Evolutionary conservation across 164 flowering plant genomes (phyloP), one percentile per base, ranked within the genome.

Genomic region (Amborella trichopoda): DNA sequence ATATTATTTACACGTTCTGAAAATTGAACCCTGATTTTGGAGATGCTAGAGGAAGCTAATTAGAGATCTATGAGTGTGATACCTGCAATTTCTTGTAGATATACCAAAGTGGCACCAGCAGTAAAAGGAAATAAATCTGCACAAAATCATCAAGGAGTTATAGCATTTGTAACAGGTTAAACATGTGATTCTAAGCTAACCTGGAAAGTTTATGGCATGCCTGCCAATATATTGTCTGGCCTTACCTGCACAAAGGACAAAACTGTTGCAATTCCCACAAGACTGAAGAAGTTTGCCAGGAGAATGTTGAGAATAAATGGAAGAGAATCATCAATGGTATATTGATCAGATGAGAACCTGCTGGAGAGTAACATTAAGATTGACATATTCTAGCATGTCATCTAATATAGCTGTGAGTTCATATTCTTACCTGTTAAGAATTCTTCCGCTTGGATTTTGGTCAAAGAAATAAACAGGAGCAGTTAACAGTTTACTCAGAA

Each of bases 301-400:
- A 90, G 91, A 61, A 90, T 86, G 71, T 90, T 90, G 65, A 86
- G 83, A 62, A 90, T 86, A 62, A 90, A 90, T 10, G 98, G 98
- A 61, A 90, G 95, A 45, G 95, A 79, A 66, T 90, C 98, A 63
- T 90, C 98, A 54, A 90, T 83, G 14, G 81, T 78, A 60, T 90
- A 90, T 18, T 83, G 84, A 73, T 90, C 98, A 30, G 98, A 90
- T 37, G 98, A 90, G 33, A 90, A 62, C 74, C 98, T 90, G 63
- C 60, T 76, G 1, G 50, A 33, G 5, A 43, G 30, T 28, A 26
- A 59, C 41, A n/a, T n/a, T n/a, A n/a, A n/a, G n/a, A n/a, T n/a
- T n/a, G n/a, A n/a, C n/a, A n/a, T n/a, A n/a, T n/a, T n/a, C n/a
- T n/a, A n/a, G n/a, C n/a, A n/a, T n/a, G n/a, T n/a, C n/a, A n/a